A percentile compares a stretch with the other conserved stretches of the same genome.
Evolutionary conservation across 2,329 filamentous ascomycete species (phyloP).

Genomic region (Alternaria solani): DNA sequence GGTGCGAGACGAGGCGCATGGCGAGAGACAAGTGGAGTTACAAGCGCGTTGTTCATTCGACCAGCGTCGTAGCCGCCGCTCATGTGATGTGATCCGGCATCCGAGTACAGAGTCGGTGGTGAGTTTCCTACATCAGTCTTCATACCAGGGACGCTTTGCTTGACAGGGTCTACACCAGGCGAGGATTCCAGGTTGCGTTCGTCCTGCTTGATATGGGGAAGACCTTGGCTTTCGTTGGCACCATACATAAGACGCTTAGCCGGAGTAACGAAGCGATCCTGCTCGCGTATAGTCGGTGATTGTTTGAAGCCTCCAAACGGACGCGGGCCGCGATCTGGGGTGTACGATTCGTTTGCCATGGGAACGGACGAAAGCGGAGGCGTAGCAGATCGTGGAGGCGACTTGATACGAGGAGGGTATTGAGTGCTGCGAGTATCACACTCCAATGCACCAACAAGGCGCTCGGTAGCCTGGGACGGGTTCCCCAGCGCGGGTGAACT

Average conservation of each 20-base stretch:
- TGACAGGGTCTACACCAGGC: slow-evolving; percentile 42
- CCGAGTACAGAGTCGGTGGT: slow-evolving; percentile 48
- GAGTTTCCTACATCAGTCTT: slow-evolving; percentile 47
- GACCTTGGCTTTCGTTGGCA: slow-evolving; percentile 30
- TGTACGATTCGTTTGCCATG: slow-evolving; percentile 61
- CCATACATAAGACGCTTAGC: slow-evolving; percentile 47
- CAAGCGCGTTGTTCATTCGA: slow-evolving; percentile 45
- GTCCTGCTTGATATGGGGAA: slow-evolving; percentile 36
- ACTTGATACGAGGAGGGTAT: slow-evolving; percentile 44
- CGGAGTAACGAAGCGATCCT: slow-evolving; percentile 44
- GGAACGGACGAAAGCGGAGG: slow-evolving; percentile 59
- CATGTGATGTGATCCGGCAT: slow-evolving; percentile 41
- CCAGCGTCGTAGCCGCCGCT: slow-evolving; percentile 37
- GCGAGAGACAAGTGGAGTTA: slow-evolving; percentile 76
- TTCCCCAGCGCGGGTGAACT: slow-evolving; percentile 66
- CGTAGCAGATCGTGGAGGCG: slow-evolving; percentile 56
- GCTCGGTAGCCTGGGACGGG: slow-evolving; percentile 60
- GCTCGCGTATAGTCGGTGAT: slow-evolving; percentile 40
- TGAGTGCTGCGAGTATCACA: slow-evolving; percentile 28
- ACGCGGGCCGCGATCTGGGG: slow-evolving; percentile 62
- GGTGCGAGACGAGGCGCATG: slow-evolving; percentile 79
- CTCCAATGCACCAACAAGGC: slow-evolving; percentile 55
- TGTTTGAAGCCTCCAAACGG: slow-evolving; percentile 43
- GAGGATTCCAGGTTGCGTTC: slow-evolving; percentile 42
- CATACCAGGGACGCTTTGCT: slow-evolving; percentile 42